These are phyloP conservation scores for Colletotrichum magnum DNA, from an alignment of 2,329 filamentous ascomycete genomes.

Conservation along the genomic window DNA sequence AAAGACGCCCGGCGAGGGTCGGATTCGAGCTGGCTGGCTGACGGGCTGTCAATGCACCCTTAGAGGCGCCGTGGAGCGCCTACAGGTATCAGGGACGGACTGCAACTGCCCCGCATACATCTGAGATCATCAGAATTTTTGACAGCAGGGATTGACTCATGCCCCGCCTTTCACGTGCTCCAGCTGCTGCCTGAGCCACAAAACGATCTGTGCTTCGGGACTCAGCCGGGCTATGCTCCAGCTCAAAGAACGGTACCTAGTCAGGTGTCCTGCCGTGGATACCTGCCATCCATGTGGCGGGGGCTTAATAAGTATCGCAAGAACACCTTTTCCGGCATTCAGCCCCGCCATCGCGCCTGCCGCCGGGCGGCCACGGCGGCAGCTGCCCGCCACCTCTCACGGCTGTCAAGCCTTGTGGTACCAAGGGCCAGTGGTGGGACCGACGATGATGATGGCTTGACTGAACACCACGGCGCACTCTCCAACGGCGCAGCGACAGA, in stretches of 20 bases:
- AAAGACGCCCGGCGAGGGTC: background rate
- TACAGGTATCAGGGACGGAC: constrained; percentile 4
- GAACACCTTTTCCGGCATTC: constrained; percentile 19
- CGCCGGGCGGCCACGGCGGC: background rate
- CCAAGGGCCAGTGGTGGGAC: constrained; percentile 15
- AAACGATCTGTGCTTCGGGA: constrained; percentile 23
- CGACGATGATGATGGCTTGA: constrained; percentile 37
- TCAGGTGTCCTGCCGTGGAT: background rate
- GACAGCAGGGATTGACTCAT: constrained; percentile 35
- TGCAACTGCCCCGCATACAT: constrained; percentile 39
- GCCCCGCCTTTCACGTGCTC: constrained; percentile 41
- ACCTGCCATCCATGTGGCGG: too few relatives aligned
- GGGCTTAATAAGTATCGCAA: constrained; percentile 16
- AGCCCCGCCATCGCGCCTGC: too few relatives aligned
- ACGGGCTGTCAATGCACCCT: background rate
- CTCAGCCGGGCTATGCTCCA: constrained; percentile 11
- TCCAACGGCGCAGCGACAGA: constrained; percentile 9
- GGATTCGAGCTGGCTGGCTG: constrained; percentile 11
- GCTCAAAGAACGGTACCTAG: background rate
- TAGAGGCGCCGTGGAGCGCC: background rate
- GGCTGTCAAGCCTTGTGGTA: background rate
- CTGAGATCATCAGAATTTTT: constrained; percentile 41
- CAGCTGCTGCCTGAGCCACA: background rate
- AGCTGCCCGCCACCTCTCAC: background rate
- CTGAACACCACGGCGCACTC: constrained; percentile 3